Conservation (phyloP, 176 grass and related monocot species). For the Carex pumila region DNA sequence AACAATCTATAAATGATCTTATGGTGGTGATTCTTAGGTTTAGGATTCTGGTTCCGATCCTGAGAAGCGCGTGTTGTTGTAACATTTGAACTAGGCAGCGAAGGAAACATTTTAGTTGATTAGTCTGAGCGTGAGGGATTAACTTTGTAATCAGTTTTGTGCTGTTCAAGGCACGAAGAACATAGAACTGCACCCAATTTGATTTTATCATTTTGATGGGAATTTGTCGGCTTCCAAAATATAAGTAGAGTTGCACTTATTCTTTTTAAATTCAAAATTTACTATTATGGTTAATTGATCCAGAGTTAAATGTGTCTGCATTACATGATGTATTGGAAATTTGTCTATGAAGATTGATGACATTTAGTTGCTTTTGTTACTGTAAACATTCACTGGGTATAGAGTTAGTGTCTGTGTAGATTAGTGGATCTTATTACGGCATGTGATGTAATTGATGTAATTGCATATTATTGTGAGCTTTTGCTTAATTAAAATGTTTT, state of each 20-base stretch:
- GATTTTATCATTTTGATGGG: not conserved
- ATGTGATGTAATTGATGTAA: not conserved
- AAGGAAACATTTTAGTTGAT: not conserved
- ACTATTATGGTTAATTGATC: not conserved
- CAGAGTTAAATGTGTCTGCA: not conserved
- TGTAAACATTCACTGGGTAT: not conserved
- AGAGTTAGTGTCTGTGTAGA: not conserved
- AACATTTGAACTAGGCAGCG: not conserved
- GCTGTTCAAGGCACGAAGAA: not conserved
- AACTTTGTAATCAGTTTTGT: not conserved
- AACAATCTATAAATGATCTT: not conserved
- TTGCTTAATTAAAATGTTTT: not conserved
- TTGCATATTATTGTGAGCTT: not conserved
- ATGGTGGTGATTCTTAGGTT: not conserved
- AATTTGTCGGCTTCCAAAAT: not conserved
- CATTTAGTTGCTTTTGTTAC: not conserved
- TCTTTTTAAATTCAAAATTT: not conserved
- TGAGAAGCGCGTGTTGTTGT: not conserved
- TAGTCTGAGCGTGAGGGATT: not conserved
- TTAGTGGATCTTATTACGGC: not conserved
- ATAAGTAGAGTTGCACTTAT: not conserved
- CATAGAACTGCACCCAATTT: not conserved
- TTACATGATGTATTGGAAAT: not conserved
- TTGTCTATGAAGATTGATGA: not conserved
- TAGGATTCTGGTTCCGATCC: not conserved